Evolutionary conservation across 257 asterid species (phyloP), one percentile per base, ranked within the genome.

Genomic region (Fraxinus anomala): DNA sequence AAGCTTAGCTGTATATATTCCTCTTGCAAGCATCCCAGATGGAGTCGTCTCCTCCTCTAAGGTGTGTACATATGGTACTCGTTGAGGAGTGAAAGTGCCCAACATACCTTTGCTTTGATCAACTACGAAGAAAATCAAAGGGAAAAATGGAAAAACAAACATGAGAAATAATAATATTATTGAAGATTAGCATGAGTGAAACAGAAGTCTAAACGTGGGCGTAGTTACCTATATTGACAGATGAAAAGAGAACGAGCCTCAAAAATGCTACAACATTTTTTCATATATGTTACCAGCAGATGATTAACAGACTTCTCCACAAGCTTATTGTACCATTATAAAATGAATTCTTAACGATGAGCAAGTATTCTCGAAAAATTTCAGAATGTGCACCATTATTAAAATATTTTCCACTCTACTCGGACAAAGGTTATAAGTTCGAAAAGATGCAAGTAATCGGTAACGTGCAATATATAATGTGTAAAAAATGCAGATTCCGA

Each of bases 31-130:
- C 73, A 85, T 85, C 21, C 94, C 94, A 28, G 97, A 89, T 13
- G 96, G 97, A 47, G 97, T 83, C 3, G 92, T 92, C 83, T 92
- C 93, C 83, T 89, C 91, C 86, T 91, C 96, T 68, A 91, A 78
- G 77, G 82, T 83, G 82, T 87, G 90, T 23, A 79, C 80, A 40
- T 87, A 89, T 0, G 93, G 87, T 71, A 86, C 92, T 74, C 84
- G 84, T 9, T 83, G 94, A 54, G 96, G 97, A 81, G 94, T 96
- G 82, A 90, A 92, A 6, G 97, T 90, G 68, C 97, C 97, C 39
- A 92, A 75, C 96, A 92, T 92, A 68, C 96, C 96, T 75, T 86
- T 83, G 83, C 90, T 92, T 85, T 79, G 88, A 79, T 91, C 97
- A 76, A 90, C 94, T 90, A 84, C 81, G 77, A 79, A 68, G 37